Conservation (phyloP, 2,329 filamentous ascomycete genomes). For the Plenodomus biglobosus region DNA sequence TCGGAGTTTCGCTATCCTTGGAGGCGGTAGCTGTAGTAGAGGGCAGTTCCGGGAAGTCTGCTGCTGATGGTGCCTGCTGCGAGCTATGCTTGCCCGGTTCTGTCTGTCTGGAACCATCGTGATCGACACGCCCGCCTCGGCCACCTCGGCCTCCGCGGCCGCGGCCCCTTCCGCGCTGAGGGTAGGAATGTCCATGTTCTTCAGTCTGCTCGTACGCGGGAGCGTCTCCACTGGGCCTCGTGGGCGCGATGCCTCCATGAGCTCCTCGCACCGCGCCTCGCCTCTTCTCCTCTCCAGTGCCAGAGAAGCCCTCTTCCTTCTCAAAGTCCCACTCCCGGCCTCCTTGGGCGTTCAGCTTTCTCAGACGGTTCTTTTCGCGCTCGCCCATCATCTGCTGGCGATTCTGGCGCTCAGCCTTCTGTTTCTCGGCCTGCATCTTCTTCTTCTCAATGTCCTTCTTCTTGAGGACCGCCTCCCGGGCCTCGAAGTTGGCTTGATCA, state of each 20-base stretch:
- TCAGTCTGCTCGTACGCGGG: constrained; percentile 19
- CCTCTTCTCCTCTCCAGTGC: constrained; percentile 46
- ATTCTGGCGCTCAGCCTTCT: constrained; percentile 54
- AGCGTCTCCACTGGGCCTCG: constrained; percentile 28
- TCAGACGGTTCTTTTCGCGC: constrained; percentile 60
- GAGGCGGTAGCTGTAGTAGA: constrained; percentile 5
- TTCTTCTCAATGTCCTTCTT: constrained; percentile 51
- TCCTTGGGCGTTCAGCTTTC: constrained; percentile 60
- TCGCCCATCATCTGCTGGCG: constrained; percentile 63
- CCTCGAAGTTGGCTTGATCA: constrained; percentile 65
- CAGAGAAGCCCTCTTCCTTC: constrained; percentile 59
- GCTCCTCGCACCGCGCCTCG: constrained; percentile 54
- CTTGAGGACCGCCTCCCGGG: constrained; percentile 62
- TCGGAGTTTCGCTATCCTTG: not conserved
- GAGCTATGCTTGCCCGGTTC: constrained; percentile 16
- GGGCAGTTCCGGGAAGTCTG: constrained; percentile 53
- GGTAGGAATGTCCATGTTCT: constrained; percentile 17
- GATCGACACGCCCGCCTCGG: constrained; percentile 33
- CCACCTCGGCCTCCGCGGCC: constrained; percentile 39
- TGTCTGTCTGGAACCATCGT: constrained; percentile 13
- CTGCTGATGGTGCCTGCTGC: constrained; percentile 39
- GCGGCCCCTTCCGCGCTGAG: constrained; percentile 33
- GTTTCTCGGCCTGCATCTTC: constrained; percentile 33
- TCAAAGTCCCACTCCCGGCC: constrained; percentile 65
- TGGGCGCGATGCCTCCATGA: constrained; percentile 52